Evolutionary conservation across 768 basidiomycete species (phyloP).

Genomic region (Glaciozyma antarctica): DNA sequence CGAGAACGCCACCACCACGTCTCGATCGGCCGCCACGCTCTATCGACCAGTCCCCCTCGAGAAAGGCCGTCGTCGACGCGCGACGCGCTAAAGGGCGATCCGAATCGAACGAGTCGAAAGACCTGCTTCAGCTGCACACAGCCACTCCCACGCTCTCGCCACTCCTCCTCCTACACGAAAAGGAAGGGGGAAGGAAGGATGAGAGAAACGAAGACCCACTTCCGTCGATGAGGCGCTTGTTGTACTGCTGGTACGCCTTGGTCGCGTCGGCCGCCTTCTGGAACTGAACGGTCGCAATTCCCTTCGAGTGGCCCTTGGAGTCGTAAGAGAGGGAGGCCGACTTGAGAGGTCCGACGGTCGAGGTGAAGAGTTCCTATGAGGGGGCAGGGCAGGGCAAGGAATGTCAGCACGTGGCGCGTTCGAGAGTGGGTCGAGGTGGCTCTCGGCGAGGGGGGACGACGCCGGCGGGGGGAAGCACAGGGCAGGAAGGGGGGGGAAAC

Average conservation of each 20-base stretch:
- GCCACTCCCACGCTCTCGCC: neutral
- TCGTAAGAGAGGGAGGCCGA: constrained; percentile 81
- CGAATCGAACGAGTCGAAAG: too few relatives aligned
- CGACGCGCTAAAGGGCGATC: too few relatives aligned
- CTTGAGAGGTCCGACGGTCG: constrained; percentile 76
- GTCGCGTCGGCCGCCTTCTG: constrained; percentile 74
- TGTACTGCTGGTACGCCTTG: constrained; percentile 87
- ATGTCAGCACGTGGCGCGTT: neutral
- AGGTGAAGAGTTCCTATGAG: constrained; percentile 78
- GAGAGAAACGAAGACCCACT: constrained; percentile 74
- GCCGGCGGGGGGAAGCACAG: too few relatives aligned
- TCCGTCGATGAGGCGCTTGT: constrained; percentile 99
- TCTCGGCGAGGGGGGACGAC: too few relatives aligned
- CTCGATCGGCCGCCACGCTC: too few relatives aligned
- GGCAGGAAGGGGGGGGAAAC: constrained; percentile 31
- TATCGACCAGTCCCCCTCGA: too few relatives aligned
- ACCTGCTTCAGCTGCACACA: too few relatives aligned
- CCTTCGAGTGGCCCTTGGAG: constrained; percentile 75
- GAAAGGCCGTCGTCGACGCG: too few relatives aligned
- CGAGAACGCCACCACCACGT: too few relatives aligned
- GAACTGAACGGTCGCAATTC: constrained; percentile 79
- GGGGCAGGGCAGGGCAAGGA: too few relatives aligned
- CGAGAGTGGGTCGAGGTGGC: neutral
- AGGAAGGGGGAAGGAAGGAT: neutral
- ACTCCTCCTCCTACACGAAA: neutral